Evolutionary conservation across 768 basidiomycete genomes (phyloP), one percentile per base, ranked within the genome.

Genomic region (Rhodotorula diobovata): DNA sequence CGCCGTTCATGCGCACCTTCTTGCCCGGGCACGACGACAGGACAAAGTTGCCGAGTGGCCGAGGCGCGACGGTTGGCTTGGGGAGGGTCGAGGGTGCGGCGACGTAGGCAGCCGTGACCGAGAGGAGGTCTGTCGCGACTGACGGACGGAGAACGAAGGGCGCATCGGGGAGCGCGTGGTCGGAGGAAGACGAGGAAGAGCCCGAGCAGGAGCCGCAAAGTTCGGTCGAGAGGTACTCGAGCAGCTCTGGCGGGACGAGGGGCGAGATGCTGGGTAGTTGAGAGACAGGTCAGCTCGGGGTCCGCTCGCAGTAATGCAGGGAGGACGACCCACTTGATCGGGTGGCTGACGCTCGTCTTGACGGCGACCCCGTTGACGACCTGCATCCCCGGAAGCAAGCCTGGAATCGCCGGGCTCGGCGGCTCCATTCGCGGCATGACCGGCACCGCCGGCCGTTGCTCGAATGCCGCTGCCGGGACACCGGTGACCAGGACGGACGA

Each of bases 11-110:
- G 37, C 83, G 76, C 21, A 84, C 88, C 84, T 96, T 93, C 81
- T 98, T 98, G 9, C 94, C 94, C 5, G 94, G 94, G 82, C 95
- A 97, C 12, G 90, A 93, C 12, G 90, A 92, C 43, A 97, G 80
- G 61, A 89, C 85, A 32, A 98, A 81, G 79, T 98, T 97, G n/a
- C 94, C 94, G 16, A 95, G 81, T 21, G 77, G 77, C 39, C 81
- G 80, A 20, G 74, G 70, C 8, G 55, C 8, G 67, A 69, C 56
- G 61, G 56, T 7, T 2, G 46, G 4, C 35, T 61, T 9, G 6
- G 51, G 77, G 57, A 61, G 37, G 66, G 67, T 77, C 58, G 30
- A 41, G 14, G 32, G 45, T 15, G 34, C 43, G 39, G 55, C 21
- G 34, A 37, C 12, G 66, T 58, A 43, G 25, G 58, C 48, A 28